These are phyloP conservation scores for Pulveroboletus ravenelii DNA, from an alignment of 768 basidiomycete species.

Conservation along the genomic window DNA sequence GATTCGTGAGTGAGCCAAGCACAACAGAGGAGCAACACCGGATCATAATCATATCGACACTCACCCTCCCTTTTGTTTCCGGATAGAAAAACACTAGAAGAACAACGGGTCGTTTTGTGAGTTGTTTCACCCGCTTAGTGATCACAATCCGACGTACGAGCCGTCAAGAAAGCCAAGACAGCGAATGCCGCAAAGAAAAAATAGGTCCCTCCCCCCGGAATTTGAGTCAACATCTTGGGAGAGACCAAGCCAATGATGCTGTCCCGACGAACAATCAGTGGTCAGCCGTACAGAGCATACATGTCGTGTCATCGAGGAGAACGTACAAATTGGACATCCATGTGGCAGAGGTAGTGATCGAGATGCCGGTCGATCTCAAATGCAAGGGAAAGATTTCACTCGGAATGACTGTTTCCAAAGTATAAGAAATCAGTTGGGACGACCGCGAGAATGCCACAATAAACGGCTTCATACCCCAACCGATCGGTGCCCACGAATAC, in stretches of 20 bases:
- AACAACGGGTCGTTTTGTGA: not conserved
- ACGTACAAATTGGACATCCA: constrained; percentile 39
- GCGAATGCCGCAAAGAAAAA: constrained; percentile 27
- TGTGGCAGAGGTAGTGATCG: constrained; percentile 38
- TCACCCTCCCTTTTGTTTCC: constrained; percentile 31
- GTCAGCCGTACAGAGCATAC: not conserved
- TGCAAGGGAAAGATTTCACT: constrained; percentile 41
- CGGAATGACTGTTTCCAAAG: constrained; percentile 31
- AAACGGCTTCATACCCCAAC: constrained; percentile 18
- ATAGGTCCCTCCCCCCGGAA: constrained; percentile 24
- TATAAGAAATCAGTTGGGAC: not conserved
- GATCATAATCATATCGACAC: not conserved
- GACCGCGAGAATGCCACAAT: not conserved
- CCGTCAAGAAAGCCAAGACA: constrained; percentile 26
- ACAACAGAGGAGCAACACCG: not conserved
- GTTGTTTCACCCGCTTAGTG: not conserved
- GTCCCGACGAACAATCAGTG: not conserved
- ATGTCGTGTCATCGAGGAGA: not conserved
- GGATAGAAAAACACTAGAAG: constrained; percentile 24
- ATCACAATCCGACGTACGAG: constrained; percentile 15
- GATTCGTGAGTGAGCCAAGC: not conserved
- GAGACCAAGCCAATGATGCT: constrained; percentile 29
- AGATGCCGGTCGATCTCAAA: constrained; percentile 38
- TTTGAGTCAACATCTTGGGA: constrained; percentile 22
- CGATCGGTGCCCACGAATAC: constrained; percentile 33